A percentile compares a stretch with the other conserved stretches of the same genome.
These are phyloP conservation scores for Jaapia argillacea DNA, from an alignment of 768 basidiomycete species.

Conservation along the genomic window DNA sequence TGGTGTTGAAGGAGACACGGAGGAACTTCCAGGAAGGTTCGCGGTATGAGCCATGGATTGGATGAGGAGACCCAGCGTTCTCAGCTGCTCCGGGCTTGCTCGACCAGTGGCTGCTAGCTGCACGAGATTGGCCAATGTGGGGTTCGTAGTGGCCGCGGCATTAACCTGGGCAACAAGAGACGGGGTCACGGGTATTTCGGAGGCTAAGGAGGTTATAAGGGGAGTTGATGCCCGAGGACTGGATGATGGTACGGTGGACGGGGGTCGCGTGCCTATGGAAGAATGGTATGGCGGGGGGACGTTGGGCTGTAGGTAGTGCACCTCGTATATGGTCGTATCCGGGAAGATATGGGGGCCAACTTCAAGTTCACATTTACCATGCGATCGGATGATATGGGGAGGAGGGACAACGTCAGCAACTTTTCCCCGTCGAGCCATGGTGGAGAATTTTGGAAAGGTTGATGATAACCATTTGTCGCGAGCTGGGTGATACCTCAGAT, in stretches of 20 bases:
- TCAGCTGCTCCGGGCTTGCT: conserved; percentile 54
- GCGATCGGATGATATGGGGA: conserved; percentile 53
- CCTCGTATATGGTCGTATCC: conserved; percentile 64
- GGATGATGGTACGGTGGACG: conserved; percentile 2
- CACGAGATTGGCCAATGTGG: conserved; percentile 56
- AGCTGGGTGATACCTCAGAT: conserved; percentile 30
- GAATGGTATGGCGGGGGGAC: conserved; percentile 12
- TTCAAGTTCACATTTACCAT: conserved; percentile 60
- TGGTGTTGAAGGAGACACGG: background rate
- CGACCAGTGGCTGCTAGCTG: conserved; percentile 52
- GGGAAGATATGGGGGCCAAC: conserved; percentile 70
- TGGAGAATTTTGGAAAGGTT: conserved; percentile 64
- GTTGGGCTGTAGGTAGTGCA: conserved; percentile 46
- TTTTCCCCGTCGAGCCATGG: conserved; percentile 50
- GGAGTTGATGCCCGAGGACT: conserved; percentile 23
- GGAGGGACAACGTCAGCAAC: conserved; percentile 43
- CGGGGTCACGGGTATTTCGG: conserved; percentile 42
- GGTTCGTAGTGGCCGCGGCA: conserved; percentile 53
- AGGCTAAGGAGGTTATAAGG: conserved; percentile 33
- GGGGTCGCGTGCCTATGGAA: conserved; percentile 6
- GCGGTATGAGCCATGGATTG: conserved; percentile 42
- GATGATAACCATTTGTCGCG: conserved; percentile 59
- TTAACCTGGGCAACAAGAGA: conserved; percentile 56
- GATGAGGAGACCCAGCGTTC: conserved; percentile 64
- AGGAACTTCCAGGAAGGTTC: conserved; percentile 1